Evolutionary conservation across 352 stramenopile species (phyloP).

Genomic region (Globisporangium barbulae): DNA sequence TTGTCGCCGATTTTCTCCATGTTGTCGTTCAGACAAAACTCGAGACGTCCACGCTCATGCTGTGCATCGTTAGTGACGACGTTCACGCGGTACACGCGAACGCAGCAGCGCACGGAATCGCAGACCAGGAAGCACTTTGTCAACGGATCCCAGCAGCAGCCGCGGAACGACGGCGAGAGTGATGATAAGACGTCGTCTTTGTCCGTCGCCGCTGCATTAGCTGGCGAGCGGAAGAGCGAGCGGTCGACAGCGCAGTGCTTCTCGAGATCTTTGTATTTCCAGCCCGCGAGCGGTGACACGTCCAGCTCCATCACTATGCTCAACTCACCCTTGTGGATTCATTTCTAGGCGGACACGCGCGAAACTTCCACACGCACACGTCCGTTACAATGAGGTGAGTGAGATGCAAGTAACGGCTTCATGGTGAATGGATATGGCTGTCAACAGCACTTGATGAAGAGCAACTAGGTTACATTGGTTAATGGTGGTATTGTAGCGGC

Average conservation of each 20-base stretch:
- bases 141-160: conserved; percentile 51
- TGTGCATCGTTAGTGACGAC: neutral
- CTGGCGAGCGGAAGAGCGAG: conserved; percentile 11
- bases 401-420: too few relatives aligned
- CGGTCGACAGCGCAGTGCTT: conserved; percentile 10
- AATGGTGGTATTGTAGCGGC: neutral
- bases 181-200: conserved; percentile 5
- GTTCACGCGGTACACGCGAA: conserved; percentile 26
- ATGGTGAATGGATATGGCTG: too few relatives aligned
- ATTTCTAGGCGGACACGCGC: neutral
- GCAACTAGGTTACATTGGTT: too few relatives aligned
- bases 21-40: conserved; percentile 14
- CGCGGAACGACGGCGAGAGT: conserved; percentile 19
- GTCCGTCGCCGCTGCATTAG: neutral
- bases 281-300: conserved; percentile 32
- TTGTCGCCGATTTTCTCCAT: conserved; percentile 29
- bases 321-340: neutral
- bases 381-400: too few relatives aligned
- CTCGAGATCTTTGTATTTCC: conserved; percentile 26
- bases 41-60: neutral
- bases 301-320: conserved; percentile 25
- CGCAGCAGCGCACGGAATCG: conserved; percentile 34
- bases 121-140: conserved; percentile 47
- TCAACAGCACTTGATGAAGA: too few relatives aligned
- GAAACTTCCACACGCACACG: too few relatives aligned